These are phyloP conservation scores for Leccinum fallax DNA, from an alignment of 1,284 basidiomycete genomes.

Conservation along the genomic window DNA sequence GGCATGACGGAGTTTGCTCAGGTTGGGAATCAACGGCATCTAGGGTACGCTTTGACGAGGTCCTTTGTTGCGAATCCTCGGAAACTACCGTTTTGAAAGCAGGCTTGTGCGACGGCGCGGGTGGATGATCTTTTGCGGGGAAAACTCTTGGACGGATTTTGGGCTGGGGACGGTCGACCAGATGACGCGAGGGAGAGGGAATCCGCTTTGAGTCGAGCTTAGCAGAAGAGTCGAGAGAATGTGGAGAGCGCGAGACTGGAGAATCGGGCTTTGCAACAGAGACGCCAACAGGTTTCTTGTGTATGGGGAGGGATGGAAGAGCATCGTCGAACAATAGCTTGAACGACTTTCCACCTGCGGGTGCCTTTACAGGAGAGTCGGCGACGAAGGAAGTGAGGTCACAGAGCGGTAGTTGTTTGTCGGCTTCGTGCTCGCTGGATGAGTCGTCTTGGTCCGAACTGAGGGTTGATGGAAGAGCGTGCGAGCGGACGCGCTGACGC, in stretches of 20 bases:
- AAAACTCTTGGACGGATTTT: constrained; percentile 14
- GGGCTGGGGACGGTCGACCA: constrained; percentile 3
- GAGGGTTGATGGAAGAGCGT: constrained; percentile 36
- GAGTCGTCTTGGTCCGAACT: constrained; percentile 28
- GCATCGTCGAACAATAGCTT: constrained; percentile 66
- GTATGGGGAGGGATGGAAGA: constrained; percentile 31
- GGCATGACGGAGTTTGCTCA: constrained; percentile 1
- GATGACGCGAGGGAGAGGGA: constrained; percentile 3
- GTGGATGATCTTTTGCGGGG: constrained; percentile 10
- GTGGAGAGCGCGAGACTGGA: background rate
- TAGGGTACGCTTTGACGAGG: constrained; percentile 29
- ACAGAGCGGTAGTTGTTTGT: constrained; percentile 33
- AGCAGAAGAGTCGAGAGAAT: background rate
- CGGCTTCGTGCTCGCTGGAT: constrained; percentile 42
- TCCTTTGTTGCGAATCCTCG: constrained; percentile 7
- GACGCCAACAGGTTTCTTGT: constrained; percentile 17
- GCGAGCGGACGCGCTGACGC: constrained; percentile 50
- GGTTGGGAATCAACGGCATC: constrained; percentile 1
- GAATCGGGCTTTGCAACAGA: constrained; percentile 2
- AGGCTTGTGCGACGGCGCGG: constrained; percentile 3
- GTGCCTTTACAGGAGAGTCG: constrained; percentile 69
- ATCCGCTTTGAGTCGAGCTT: constrained; percentile 7
- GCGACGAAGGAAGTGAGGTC: constrained; percentile 55
- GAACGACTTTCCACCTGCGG: constrained; percentile 58
- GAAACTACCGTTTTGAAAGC: background rate